Evolutionary conservation across 306 rosid species (phyloP).

Genomic region (Vigna angularis): DNA sequence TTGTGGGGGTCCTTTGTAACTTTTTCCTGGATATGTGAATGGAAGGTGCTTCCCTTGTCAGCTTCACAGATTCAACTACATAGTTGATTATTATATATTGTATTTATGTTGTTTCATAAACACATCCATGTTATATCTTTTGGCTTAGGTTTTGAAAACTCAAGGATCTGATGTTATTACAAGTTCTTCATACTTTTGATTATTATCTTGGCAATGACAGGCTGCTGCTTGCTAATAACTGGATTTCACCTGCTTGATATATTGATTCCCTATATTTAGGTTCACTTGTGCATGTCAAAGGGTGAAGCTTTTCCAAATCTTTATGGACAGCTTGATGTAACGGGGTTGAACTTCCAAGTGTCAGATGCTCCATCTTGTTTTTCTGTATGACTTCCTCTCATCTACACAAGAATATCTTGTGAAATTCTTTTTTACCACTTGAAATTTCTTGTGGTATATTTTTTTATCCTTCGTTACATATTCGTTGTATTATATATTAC

Average conservation of each 20-base stretch:
- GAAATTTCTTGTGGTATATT: slow-evolving; percentile 27
- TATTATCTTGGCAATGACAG: slow-evolving; percentile 19
- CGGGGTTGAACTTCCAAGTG: slow-evolving; percentile 80
- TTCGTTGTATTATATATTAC: slow-evolving; percentile 17
- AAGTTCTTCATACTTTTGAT: slow-evolving; percentile 23
- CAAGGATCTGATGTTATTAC: slow-evolving; percentile 27
- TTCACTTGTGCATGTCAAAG: slow-evolving; percentile 89
- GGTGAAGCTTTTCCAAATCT: slow-evolving; percentile 90
- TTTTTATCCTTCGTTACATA: not conserved
- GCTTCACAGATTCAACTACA: slow-evolving; percentile 29
- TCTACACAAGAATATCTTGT: slow-evolving; percentile 36
- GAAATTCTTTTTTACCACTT: slow-evolving; percentile 30
- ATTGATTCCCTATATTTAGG: slow-evolving; percentile 57
- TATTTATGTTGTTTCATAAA: slow-evolving; percentile 14
- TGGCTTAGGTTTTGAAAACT: slow-evolving; percentile 28
- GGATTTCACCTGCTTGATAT: slow-evolving; percentile 35
- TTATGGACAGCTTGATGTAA: slow-evolving; percentile 90
- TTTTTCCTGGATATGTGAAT: slow-evolving; percentile 36
- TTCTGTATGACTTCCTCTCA: slow-evolving; percentile 64
- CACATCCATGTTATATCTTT: slow-evolving; percentile 23
- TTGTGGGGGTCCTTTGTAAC: not conserved
- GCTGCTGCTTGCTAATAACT: slow-evolving; percentile 37
- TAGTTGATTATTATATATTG: slow-evolving; percentile 17
- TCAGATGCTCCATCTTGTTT: slow-evolving; percentile 84
- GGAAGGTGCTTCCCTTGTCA: slow-evolving; percentile 16